These are phyloP conservation scores for Elaeagnus macrophylla DNA, from an alignment of 306 rosid genomes.

Conservation along the genomic window DNA sequence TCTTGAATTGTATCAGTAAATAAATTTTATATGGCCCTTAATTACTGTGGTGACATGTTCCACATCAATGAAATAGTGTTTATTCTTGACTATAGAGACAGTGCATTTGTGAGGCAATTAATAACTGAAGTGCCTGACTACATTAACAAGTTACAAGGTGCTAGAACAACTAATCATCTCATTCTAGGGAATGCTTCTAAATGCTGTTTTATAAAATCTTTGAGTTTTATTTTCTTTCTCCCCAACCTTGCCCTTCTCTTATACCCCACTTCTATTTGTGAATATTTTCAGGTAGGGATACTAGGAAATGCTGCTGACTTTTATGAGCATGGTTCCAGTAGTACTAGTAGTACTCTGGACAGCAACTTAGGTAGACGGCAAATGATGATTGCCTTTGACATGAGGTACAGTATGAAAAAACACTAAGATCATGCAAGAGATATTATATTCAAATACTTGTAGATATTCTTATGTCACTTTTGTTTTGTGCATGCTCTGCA, in stretches of 20 bases:
- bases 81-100: too few species aligned
- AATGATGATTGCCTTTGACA: conserved; percentile 99
- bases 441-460: conserved; percentile 6
- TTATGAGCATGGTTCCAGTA: conserved; percentile 43
- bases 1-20: too few species aligned
- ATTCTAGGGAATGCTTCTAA: too few species aligned
- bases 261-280: neutral
- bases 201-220: too few species aligned
- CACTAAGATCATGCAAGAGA: neutral
- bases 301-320: conserved; percentile 92
- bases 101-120: too few species aligned
- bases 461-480: conserved; percentile 23
- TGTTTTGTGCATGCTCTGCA: conserved; percentile 28
- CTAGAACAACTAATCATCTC: too few species aligned
- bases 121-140: too few species aligned
- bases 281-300: conserved; percentile 65
- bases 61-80: too few species aligned
- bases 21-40: too few species aligned
- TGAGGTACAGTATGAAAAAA: conserved; percentile 55
- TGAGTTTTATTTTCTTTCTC: neutral
- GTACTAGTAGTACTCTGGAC: conserved; percentile 38
- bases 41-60: too few species aligned
- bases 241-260: neutral
- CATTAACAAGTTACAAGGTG: too few species aligned
- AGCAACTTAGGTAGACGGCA: conserved; percentile 69